phyloP scores from a whole-genome alignment of 1,139 yeast species.

The Lodderomyces theae region DNA sequence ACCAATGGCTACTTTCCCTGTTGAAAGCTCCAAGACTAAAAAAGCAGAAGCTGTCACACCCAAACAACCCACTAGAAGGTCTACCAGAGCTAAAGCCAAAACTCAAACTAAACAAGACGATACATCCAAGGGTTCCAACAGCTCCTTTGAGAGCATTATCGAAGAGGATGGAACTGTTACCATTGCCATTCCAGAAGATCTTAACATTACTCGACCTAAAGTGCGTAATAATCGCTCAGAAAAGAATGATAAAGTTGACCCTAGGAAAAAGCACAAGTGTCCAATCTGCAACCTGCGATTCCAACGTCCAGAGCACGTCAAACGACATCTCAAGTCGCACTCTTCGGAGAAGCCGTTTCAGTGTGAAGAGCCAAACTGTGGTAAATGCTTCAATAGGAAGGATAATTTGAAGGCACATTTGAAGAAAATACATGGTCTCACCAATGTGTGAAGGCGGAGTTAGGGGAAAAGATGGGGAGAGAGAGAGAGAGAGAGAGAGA shows the following conservation, averaged over 20 bases:
- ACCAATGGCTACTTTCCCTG: slow-evolving; percentile 38
- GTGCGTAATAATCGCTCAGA: slow-evolving; percentile 15
- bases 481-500: too few relatives aligned
- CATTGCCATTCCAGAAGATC: slow-evolving; percentile 15
- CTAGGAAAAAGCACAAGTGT: slow-evolving; percentile 70
- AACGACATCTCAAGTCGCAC: slow-evolving; percentile 85
- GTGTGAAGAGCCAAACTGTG: slow-evolving; percentile 72
- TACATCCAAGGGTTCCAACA: background rate
- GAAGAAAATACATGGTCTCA: slow-evolving; percentile 53
- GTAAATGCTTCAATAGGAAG: slow-evolving; percentile 70
- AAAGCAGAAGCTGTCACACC: background rate
- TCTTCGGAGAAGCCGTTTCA: slow-evolving; percentile 82
- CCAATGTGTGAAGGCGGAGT: background rate
- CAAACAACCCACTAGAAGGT: slow-evolving; percentile 1
- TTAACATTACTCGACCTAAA: slow-evolving; percentile 14
- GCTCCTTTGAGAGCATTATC: slow-evolving; percentile 1
- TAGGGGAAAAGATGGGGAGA: background rate
- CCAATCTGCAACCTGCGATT: slow-evolving; percentile 73
- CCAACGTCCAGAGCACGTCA: slow-evolving; percentile 90
- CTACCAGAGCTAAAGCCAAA: slow-evolving; percentile 5
- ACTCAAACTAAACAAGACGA: slow-evolving; percentile 1
- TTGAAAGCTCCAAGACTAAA: slow-evolving; percentile 3
- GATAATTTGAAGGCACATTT: slow-evolving; percentile 69
- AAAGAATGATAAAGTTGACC: slow-evolving; percentile 29
- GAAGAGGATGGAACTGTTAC: slow-evolving; percentile 16